Evolutionary conservation across 2,329 filamentous ascomycete species (phyloP).

Genomic region (Cytospora mali): DNA sequence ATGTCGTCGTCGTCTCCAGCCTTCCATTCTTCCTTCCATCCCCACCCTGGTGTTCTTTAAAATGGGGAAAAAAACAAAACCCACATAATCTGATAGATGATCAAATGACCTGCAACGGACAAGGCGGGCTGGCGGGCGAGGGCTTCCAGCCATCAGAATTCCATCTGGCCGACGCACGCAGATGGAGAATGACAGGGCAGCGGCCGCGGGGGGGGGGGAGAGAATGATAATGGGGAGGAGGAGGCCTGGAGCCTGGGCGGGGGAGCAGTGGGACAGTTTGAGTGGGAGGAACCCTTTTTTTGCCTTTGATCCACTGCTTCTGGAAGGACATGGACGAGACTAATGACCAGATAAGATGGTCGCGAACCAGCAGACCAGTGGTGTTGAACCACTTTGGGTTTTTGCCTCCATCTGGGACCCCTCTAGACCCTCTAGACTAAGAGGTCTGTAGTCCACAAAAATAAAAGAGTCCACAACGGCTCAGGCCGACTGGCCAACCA

Average conservation of each 20-base stretch:
- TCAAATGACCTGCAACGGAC: background rate
- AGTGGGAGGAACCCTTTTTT: no score
- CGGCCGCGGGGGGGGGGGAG: no score
- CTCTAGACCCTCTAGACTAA: background rate
- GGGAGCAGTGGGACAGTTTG: no score
- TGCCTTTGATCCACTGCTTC: background rate
- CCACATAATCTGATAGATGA: no score
- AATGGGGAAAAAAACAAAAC: background rate
- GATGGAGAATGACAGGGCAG: no score
- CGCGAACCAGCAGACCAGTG: no score
- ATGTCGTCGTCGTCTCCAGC: no score
- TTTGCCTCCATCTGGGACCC: no score
- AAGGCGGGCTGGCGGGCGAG: no score
- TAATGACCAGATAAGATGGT: background rate
- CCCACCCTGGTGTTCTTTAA: background rate
- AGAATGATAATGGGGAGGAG: no score
- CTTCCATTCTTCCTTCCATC: background rate
- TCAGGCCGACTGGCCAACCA: background rate
- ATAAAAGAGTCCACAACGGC: background rate
- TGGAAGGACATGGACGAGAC: background rate
- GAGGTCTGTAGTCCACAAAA: background rate
- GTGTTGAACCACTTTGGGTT: background rate
- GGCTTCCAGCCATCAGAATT: no score
- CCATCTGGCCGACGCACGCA: background rate
- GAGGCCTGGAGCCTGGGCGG: no score